A percentile compares a stretch with the other conserved stretches of the same genome.
phyloP scores from a whole-genome alignment of 2,329 filamentous ascomycete genomes.

The Fusarium compactum region DNA sequence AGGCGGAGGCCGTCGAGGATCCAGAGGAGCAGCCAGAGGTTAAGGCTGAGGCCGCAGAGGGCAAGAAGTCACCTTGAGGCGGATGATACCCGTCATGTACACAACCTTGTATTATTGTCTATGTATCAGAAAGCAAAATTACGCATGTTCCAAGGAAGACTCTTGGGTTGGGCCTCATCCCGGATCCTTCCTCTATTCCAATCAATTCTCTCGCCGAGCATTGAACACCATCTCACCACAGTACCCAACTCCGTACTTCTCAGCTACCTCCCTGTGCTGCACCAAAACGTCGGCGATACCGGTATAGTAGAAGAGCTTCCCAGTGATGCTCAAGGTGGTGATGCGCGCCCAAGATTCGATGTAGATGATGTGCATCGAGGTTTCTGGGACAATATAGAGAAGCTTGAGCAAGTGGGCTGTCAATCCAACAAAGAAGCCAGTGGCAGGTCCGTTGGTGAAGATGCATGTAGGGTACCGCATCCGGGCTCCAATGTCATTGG shows the following conservation, averaged over 20 bases:
- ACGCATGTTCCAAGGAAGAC: constrained; percentile 29
- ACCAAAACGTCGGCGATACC: constrained; percentile 82
- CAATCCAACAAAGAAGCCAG: constrained; percentile 79
- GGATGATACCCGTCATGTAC: constrained; percentile 43
- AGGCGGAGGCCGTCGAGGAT: constrained; percentile 44
- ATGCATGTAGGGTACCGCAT: constrained; percentile 76
- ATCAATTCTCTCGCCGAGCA: constrained; percentile 46
- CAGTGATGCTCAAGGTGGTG: constrained; percentile 84
- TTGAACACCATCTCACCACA: constrained; percentile 58
- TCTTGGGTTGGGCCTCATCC: not conserved
- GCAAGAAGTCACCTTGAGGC: constrained; percentile 33
- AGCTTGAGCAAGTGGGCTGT: constrained; percentile 63
- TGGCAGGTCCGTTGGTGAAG: constrained; percentile 89
- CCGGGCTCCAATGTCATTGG: constrained; percentile 35
- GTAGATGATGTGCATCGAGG: constrained; percentile 80
- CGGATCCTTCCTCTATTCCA: constrained; percentile 5
- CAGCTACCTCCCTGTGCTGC: constrained; percentile 78
- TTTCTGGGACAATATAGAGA: constrained; percentile 57
- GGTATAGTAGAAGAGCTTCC: constrained; percentile 75
- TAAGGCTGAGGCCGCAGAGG: constrained; percentile 38
- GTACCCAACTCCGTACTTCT: constrained; percentile 56
- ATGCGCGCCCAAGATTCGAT: constrained; percentile 95
- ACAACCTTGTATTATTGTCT: constrained; percentile 42
- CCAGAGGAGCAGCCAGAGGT: constrained; percentile 46
- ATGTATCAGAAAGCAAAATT: constrained; percentile 40